Base-by-base conservation (phyloP, 345 rosid genomes). In the Passiflora organensis region DNA sequence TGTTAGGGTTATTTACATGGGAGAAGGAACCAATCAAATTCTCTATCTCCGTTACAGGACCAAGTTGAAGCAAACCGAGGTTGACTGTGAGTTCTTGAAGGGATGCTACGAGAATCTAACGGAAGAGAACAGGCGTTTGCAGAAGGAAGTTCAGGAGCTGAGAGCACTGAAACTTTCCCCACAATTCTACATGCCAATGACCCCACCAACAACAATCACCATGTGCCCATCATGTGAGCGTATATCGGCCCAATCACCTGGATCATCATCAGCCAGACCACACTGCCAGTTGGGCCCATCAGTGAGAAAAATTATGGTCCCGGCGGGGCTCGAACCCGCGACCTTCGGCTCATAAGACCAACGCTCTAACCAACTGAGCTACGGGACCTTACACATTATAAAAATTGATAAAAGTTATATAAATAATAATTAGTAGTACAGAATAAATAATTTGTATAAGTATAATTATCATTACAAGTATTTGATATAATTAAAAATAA, bases 161-260 rank as follows among this genome's bases (percentile, higher is more conserved):
- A 85, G 97, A 50, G 94, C 97, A 64, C 82, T 94, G 60, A 94
- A 94, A 71, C 86, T 86, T 5, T 89, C 97, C 73, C 91, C 97
- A 6, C 97, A 86, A 71, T 85, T 94, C 73, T 94, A 83, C 96
- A 89, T 94, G 99, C 96, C 80, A 56, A 84, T 89, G 97, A 77
- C 82, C 77, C 99, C 99, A 60, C 99, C 99, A 0, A 89, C 97
- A 8, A 94, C 99, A n/a, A 82, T 94, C 36, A 94, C 96, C 85
- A 85, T 94, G 85, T 94, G 99, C 78, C 95, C 97, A 13, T 86
- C 97, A 13, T 94, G 99, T 60, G 97, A 89, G 78, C 93, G 94
- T 63, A 84, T 86, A 8, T 85, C 79, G 32, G 84, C 80, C 68
- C 94, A 95, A 22, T 82, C 76, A 3, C 48, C 34, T 28, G 34